phyloP scores from a whole-genome alignment of 2,329 filamentous ascomycete species.

The Claviceps spartinae region DNA sequence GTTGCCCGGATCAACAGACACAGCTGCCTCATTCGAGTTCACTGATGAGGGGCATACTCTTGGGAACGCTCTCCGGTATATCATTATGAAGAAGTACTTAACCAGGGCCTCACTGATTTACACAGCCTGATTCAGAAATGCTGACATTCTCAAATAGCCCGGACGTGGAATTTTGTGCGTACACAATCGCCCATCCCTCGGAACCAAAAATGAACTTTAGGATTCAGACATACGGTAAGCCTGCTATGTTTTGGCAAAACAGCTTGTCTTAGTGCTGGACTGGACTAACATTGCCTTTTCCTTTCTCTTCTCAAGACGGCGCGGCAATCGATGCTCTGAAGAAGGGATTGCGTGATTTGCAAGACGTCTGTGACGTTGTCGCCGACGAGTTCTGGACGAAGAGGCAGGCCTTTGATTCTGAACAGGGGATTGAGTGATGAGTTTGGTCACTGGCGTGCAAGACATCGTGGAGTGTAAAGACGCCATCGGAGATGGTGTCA shows the following conservation, averaged over 20 bases:
- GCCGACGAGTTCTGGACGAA: slow-evolving; percentile 73
- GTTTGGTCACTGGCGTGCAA: background rate
- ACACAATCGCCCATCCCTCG: slow-evolving; percentile 92
- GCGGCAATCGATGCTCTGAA: slow-evolving; percentile 75
- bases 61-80: slow-evolving; percentile 83
- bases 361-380: slow-evolving; percentile 86
- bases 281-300: background rate
- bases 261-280: slow-evolving; percentile 1
- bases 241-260: slow-evolving; percentile 6
- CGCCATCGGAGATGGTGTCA: background rate
- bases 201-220: slow-evolving; percentile 94
- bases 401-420: slow-evolving; percentile 21
- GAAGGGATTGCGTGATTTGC: slow-evolving; percentile 78
- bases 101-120: slow-evolving; percentile 13
- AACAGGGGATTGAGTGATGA: slow-evolving; percentile 21
- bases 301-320: slow-evolving; percentile 39
- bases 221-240: slow-evolving; percentile 88
- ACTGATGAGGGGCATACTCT: slow-evolving; percentile 88
- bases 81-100: slow-evolving; percentile 93
- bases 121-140: background rate
- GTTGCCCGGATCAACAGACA: slow-evolving; percentile 75
- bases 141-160: slow-evolving; percentile 42
- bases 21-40: slow-evolving; percentile 90
- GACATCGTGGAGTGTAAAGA: background rate
- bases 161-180: slow-evolving; percentile 94